phyloP scores from a whole-genome alignment of 1,139 yeast genomes.

The Zygosaccharomyces pseudobailii region DNA sequence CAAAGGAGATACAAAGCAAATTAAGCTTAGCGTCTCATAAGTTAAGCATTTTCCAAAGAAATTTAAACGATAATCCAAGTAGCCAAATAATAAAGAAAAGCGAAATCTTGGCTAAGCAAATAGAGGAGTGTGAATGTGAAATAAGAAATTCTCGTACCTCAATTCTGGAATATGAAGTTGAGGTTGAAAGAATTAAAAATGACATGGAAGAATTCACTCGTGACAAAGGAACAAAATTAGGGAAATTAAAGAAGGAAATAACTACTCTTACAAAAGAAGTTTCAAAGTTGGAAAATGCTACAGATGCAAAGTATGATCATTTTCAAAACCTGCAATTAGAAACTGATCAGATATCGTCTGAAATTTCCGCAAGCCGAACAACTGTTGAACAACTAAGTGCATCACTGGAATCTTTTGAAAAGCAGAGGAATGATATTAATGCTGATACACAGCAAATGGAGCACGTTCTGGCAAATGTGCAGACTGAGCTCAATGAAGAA shows the following conservation, averaged over 20 bases:
- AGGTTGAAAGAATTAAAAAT: slow-evolving; percentile 55
- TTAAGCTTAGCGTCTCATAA: slow-evolving; percentile 66
- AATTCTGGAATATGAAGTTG: slow-evolving; percentile 35
- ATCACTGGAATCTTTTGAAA: slow-evolving; percentile 40
- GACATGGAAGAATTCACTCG: slow-evolving; percentile 80
- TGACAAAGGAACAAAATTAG: slow-evolving; percentile 77
- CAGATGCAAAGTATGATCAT: slow-evolving; percentile 46
- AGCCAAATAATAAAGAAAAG: slow-evolving; percentile 45
- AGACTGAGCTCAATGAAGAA: slow-evolving; percentile 43
- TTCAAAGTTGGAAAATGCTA: slow-evolving; percentile 39
- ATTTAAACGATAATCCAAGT: slow-evolving; percentile 57
- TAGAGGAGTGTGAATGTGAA: slow-evolving; percentile 41
- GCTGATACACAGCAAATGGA: slow-evolving; percentile 29
- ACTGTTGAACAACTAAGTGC: slow-evolving; percentile 37
- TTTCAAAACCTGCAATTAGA: slow-evolving; percentile 69
- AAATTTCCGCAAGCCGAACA: slow-evolving; percentile 45
- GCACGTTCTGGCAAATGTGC: slow-evolving; percentile 11
- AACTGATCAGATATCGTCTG: slow-evolving; percentile 61
- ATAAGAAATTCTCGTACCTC: slow-evolving; percentile 38
- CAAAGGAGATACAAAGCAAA: slow-evolving; percentile 59
- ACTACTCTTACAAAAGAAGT: slow-evolving; percentile 39
- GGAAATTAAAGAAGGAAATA: slow-evolving; percentile 59
- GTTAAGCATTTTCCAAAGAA: slow-evolving; percentile 55
- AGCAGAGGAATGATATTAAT: slow-evolving; percentile 34
- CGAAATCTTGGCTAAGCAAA: slow-evolving; percentile 46